Conservation (phyloP, 2,329 filamentous ascomycete genomes). For the Penicillium paneum region DNA sequence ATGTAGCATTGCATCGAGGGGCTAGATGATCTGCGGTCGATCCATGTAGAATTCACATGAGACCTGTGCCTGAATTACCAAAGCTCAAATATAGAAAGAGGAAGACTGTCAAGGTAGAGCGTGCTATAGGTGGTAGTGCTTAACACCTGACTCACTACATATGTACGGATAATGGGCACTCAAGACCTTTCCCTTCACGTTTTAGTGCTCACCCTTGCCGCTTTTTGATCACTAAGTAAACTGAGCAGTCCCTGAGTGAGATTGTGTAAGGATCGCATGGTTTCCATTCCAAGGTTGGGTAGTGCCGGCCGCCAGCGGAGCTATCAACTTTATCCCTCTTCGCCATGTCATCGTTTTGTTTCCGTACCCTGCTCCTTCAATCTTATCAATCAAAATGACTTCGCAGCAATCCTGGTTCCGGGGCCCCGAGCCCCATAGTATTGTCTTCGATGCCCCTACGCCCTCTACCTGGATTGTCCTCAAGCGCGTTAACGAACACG, state of each 20-base stretch:
- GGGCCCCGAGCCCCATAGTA: background rate
- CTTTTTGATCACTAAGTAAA: too few relatives aligned
- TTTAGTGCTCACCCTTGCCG: too few relatives aligned
- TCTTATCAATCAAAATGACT: background rate
- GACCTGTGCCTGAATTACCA: background rate
- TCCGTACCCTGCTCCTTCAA: background rate
- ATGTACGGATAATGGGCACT: too few relatives aligned
- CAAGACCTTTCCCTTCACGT: too few relatives aligned
- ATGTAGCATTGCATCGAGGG: background rate
- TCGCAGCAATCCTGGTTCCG: background rate
- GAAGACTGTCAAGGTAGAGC: background rate
- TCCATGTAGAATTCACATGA: background rate
- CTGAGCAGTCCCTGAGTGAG: too few relatives aligned
- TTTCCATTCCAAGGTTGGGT: too few relatives aligned
- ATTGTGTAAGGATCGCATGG: too few relatives aligned
- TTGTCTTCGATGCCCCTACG: background rate
- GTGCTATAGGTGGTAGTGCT: background rate
- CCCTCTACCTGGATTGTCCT: background rate
- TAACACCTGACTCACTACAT: background rate
- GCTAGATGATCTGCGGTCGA: background rate
- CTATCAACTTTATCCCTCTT: background rate
- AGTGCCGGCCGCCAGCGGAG: too few relatives aligned
- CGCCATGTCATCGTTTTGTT: background rate
- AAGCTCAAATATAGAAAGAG: background rate
- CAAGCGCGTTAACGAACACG: background rate